phyloP scores from a whole-genome alignment of 805 yeast genomes.

The Schizosaccharomyces pombe region DNA sequence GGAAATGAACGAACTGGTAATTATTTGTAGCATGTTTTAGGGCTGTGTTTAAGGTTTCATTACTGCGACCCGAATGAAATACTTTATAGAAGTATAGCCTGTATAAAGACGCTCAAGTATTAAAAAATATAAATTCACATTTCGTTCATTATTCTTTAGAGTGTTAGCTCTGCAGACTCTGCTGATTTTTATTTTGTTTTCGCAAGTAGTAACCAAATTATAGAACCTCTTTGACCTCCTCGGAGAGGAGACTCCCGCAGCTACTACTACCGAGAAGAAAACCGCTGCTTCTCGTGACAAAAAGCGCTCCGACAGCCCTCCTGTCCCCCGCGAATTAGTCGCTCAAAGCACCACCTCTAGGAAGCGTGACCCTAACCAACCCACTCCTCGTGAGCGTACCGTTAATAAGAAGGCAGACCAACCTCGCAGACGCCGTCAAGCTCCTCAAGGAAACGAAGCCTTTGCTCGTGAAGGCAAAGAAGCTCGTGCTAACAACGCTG shows the following conservation, averaged over 20 bases:
- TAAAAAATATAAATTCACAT: no score
- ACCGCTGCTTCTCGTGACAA: no score
- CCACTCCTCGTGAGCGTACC: slow-evolving; percentile 4
- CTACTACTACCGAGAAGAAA: neutral
- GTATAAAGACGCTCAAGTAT: no score
- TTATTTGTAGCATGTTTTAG: no score
- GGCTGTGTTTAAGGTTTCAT: no score
- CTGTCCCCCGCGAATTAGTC: neutral
- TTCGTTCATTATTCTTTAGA: no score
- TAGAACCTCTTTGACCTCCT: slow-evolving; percentile 3
- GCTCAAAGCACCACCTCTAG: neutral
- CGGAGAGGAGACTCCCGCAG: slow-evolving; percentile 4
- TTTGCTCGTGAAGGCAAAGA: neutral
- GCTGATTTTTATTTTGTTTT: neutral
- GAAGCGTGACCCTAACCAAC: slow-evolving; percentile 1
- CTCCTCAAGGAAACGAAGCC: slow-evolving; percentile 1
- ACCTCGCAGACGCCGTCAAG: neutral
- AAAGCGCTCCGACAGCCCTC: neutral
- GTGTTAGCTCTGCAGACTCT: neutral
- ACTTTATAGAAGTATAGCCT: no score
- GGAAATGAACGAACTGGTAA: no score
- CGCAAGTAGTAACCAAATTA: neutral
- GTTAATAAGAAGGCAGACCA: slow-evolving; percentile 1
- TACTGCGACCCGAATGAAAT: no score
- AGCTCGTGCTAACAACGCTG: neutral